A percentile compares a stretch with the other conserved stretches of the same genome.
Evolutionary conservation across 106 monocot species (phyloP).

Genomic region (Dendrobium chrysotoxum): DNA sequence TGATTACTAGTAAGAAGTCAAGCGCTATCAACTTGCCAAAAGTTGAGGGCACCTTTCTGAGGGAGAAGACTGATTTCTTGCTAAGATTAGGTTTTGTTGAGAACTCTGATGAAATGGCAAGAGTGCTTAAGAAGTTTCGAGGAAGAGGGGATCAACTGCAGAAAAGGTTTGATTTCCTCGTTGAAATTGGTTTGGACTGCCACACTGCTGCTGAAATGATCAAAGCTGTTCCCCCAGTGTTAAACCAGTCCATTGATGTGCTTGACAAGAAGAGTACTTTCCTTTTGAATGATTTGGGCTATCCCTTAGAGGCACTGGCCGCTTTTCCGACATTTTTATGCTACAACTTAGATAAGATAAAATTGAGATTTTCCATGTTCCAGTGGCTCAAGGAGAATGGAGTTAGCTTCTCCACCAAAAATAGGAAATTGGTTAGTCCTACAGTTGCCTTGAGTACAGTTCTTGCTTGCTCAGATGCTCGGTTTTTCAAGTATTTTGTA

Average conservation of each 20-base stretch:
- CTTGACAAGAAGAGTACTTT: conserved; percentile 54
- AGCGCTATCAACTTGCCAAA: conserved; percentile 15
- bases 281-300: conserved; percentile 52
- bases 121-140: conserved; percentile 50
- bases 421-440: conserved; percentile 22
- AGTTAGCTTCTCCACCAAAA: conserved; percentile 23
- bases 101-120: conserved; percentile 66
- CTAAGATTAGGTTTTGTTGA: conserved; percentile 61
- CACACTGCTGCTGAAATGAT: conserved; percentile 50
- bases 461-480: conserved; percentile 49
- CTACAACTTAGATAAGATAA: conserved; percentile 60
- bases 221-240: conserved; percentile 43
- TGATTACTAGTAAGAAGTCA: conserved; percentile 32
- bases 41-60: conserved; percentile 34
- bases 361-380: conserved; percentile 55
- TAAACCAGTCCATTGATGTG: conserved; percentile 53
- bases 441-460: conserved; percentile 49
- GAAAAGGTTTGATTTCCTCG: conserved; percentile 50
- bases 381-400: conserved; percentile 57
- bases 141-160: conserved; percentile 76
- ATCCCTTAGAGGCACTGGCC: conserved; percentile 39
- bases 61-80: conserved; percentile 64
- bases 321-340: conserved; percentile 59
- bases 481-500: conserved; percentile 64
- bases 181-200: conserved; percentile 52